A percentile compares a stretch with the other conserved stretches of the same genome.
phyloP scores from a whole-genome alignment of 2,329 filamentous ascomycete genomes.

The Cytospora leucostoma region DNA sequence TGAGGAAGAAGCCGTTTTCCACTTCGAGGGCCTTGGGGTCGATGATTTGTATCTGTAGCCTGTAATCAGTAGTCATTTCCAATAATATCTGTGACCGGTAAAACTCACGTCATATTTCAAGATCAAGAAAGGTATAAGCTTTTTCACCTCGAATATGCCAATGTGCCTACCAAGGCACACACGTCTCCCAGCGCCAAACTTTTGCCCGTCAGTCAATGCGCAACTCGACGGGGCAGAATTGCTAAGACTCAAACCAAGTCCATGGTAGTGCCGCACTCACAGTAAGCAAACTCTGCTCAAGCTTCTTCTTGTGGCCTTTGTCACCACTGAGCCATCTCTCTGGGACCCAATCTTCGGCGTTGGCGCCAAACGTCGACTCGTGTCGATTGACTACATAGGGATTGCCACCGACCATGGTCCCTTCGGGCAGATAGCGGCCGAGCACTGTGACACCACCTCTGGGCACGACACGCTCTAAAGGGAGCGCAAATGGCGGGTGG shows the following conservation, averaged over 20 bases:
- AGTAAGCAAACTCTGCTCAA: conserved; percentile 29
- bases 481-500: conserved; percentile 17
- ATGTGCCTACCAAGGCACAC: conserved; percentile 34
- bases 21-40: too few species aligned
- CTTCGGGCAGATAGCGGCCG: conserved; percentile 33
- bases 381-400: conserved; percentile 34
- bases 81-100: too few species aligned
- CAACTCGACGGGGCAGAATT: neutral
- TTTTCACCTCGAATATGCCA: conserved; percentile 36
- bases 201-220: conserved; percentile 14
- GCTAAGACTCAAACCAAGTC: neutral
- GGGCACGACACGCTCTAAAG: conserved; percentile 17
- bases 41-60: too few species aligned
- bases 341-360: conserved; percentile 32
- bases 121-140: conserved; percentile 34
- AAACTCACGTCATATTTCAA: conserved; percentile 33
- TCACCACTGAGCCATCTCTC: conserved; percentile 31
- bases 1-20: too few species aligned
- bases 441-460: conserved; percentile 33
- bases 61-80: too few species aligned
- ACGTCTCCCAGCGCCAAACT: conserved; percentile 34
- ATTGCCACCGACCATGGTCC: conserved; percentile 34
- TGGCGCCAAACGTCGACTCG: conserved; percentile 29
- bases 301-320: conserved; percentile 25
- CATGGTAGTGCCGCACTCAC: conserved; percentile 18